Evolutionary conservation across 306 rosid genomes (phyloP), one percentile per base, ranked within the genome.

Genomic region (Ceratonia siliqua): DNA sequence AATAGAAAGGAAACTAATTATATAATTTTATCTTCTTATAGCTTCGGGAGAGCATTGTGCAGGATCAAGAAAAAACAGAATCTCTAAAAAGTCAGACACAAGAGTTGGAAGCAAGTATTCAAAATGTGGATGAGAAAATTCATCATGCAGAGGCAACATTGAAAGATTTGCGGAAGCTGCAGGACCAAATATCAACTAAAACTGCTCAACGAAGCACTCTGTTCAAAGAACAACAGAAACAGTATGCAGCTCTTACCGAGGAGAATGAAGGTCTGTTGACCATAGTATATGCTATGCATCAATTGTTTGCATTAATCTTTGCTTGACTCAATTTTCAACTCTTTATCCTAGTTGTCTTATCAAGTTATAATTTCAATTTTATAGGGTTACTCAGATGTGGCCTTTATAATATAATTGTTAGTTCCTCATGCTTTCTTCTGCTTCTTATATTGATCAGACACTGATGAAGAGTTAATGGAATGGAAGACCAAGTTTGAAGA

Each of bases 401-500:
- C 66, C 62, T 41, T 45, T 53, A 11, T 70, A 53, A 53, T 75
- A 48, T 52, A 21, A 70, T 43, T 48, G 7, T 54, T 46, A 54
- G 56, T 65, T 80, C 59, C 73, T 70, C 65, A 64, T 75, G 17
- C 49, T 42, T 69, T 78, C 45, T 74, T 52, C 50, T 57, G 56
- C 68, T 76, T 59, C 14, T 22, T 74, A 64, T 72, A 35, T 80
- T 79, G 71, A 72, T 43, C 84, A 94, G 97, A 91, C 82, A 77
- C 97, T 30, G 97, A 94, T 84, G 98, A 91, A 77, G 94, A 91
- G 70, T 75, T 94, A 87, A 85, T 78, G 77, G 97, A 91, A 83
- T 90, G 90, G 97, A 91, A 91, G 86, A 82, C 85, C 59, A 84
- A 80, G 85, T 91, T 94, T 84, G 97, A 85, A 46, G 90, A 90